Percentiles rank a stretch among this genome's conserved stretches.
Evolutionary conservation across 225 moss, liverwort and hornwort species (phyloP).

Genomic region (Physcomitrellopsis africana): DNA sequence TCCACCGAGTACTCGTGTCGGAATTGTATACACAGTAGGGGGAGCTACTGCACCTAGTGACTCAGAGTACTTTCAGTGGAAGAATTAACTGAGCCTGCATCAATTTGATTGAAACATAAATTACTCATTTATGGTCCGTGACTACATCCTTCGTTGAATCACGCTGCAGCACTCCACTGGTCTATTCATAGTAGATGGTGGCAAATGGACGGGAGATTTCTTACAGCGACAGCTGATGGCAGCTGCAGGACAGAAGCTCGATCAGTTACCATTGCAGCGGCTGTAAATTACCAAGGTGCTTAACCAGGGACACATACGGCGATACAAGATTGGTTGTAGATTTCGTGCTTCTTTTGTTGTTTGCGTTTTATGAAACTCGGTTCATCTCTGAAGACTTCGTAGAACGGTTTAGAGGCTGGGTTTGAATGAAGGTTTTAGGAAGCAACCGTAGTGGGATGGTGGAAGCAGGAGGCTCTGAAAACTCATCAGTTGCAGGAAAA

Average conservation of each 20-base stretch:
- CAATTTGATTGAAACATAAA: too few relatives aligned
- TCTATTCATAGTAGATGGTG: background rate
- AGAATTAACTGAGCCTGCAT: too few relatives aligned
- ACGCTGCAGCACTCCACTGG: background rate
- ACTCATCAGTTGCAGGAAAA: background rate
- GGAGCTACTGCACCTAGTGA: too few relatives aligned
- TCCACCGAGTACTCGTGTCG: too few relatives aligned
- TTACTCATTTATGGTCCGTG: too few relatives aligned
- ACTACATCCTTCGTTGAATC: background rate
- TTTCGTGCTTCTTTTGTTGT: constrained; percentile 10
- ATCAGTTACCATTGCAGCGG: background rate
- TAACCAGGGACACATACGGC: background rate
- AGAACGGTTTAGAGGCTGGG: too few relatives aligned
- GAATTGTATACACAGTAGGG: too few relatives aligned
- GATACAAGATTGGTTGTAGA: background rate
- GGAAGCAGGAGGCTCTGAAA: background rate
- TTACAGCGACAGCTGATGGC: background rate
- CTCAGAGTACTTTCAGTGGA: too few relatives aligned
- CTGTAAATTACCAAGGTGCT: background rate
- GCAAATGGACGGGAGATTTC: background rate
- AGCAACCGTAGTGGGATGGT: background rate
- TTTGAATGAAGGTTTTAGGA: background rate
- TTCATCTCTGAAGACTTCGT: background rate
- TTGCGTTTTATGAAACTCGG: background rate
- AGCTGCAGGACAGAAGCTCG: background rate